Conservation (phyloP, 768 basidiomycete genomes). For the Lepiota venenata region DNA sequence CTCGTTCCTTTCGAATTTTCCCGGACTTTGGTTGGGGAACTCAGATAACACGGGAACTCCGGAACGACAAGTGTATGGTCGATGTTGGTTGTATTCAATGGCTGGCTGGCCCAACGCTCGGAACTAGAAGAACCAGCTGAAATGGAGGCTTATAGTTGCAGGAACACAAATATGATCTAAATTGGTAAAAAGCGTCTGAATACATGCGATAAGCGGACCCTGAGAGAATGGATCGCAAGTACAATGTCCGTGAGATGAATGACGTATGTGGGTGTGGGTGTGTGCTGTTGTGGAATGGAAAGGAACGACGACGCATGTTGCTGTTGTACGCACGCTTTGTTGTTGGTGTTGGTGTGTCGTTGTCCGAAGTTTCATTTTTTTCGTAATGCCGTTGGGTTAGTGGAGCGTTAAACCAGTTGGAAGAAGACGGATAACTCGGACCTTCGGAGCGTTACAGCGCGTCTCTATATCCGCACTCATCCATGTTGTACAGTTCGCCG, state of each 20-base stretch:
- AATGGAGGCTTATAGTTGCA: neutral
- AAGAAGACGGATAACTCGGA: neutral
- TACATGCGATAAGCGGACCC: slow-evolving; percentile 3
- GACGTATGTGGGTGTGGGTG: neutral
- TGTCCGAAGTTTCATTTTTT: neutral
- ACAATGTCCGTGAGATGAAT: neutral
- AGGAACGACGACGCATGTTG: slow-evolving; percentile 2
- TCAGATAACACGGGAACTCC: neutral
- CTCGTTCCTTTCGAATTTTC: slow-evolving; percentile 5
- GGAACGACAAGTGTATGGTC: neutral
- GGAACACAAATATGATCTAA: neutral
- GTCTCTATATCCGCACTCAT: neutral
- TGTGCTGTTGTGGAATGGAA: slow-evolving; percentile 10
- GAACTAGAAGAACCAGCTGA: neutral
- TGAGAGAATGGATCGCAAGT: neutral
- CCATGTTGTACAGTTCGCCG: too few relatives aligned
- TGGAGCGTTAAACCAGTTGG: neutral
- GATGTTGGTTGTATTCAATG: neutral
- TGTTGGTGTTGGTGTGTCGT: neutral
- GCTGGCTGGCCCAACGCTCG: neutral
- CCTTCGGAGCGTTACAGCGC: slow-evolving; percentile 1
- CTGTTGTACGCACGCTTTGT: neutral
- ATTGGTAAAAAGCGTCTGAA: neutral
- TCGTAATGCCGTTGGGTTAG: neutral
- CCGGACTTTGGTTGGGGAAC: neutral